Base-by-base conservation (phyloP, 768 basidiomycete genomes). In the Zangia roseola region DNA sequence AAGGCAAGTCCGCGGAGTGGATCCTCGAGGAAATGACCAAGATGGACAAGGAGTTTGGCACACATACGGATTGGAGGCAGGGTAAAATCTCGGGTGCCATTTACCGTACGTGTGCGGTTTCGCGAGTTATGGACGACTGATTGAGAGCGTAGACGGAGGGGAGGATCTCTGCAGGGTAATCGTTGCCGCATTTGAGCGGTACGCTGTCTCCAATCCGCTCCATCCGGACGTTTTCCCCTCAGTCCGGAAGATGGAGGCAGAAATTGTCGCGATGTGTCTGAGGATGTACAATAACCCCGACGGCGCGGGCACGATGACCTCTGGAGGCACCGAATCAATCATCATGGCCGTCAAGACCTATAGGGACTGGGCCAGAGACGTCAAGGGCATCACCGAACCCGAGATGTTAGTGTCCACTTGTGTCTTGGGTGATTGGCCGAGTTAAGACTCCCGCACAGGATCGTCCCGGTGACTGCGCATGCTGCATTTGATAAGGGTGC, bases 401-500 rank as follows among this genome's bases (percentile, higher is more conserved):
- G 95, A 99, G 66, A 94, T 98, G 94, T 92, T 53, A 28, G 83
- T 69, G 16, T 24, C 31, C 21, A 0, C 2, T 12, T 9, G 33
- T 36, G 19, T 55, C 6, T 23, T 8, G 17, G n/a, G 6, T n/a
- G 3, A 10, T 14, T 20, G 0, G 7, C 26, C 24, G 12, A 3
- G 9, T 25, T 49, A 10, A 50, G 25, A 19, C 3, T n/a, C 0
- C 34, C 19, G 6, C 47, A 2, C 44, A 95, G 94, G 74, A 75
- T 97, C 52, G 71, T 97, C 8, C 88, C 94, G 0, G 74, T 79
- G 1, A 86, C 90, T 0, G 93, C 88, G 0, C 95, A 97, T 61
- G 92, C 92, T 2, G 95, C 95, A 0, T 99, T 99, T 64, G 86
- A 93, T 73, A 99, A 99, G 66, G 94, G 87, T 4, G 86, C 83